Evolutionary conservation across 1,284 basidiomycete species (phyloP).

Genomic region (Coniferiporia sulphurascens): DNA sequence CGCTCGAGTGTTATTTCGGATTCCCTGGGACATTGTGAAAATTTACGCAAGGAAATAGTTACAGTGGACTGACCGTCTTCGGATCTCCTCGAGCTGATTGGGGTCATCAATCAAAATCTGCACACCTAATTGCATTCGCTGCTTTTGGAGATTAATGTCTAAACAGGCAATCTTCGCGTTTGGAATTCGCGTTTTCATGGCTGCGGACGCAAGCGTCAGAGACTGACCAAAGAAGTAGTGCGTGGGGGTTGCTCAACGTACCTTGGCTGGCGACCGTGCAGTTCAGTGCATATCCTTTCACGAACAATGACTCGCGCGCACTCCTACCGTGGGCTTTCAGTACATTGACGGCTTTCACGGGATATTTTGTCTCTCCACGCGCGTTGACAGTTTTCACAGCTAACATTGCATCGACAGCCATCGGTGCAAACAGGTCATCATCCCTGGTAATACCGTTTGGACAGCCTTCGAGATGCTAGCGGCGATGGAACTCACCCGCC

Average conservation of each 20-base stretch:
- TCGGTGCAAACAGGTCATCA: slow-evolving; percentile 96
- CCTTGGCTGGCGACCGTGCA: slow-evolving; percentile 99
- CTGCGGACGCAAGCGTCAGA: slow-evolving; percentile 37
- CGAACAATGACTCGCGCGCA: slow-evolving; percentile 91
- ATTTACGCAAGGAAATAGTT: too few species aligned
- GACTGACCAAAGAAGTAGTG: background rate
- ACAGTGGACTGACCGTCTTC: slow-evolving; percentile 61
- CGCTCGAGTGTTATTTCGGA: slow-evolving; percentile 95
- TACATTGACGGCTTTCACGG: slow-evolving; percentile 99
- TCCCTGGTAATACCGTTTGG: slow-evolving; percentile 52
- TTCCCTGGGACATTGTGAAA: slow-evolving; percentile 52
- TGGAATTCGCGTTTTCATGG: slow-evolving; percentile 94
- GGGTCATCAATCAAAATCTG: slow-evolving; percentile 98
- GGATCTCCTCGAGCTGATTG: slow-evolving; percentile 94
- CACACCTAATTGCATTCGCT: slow-evolving; percentile 96
- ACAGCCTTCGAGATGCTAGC: background rate
- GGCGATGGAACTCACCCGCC: slow-evolving; percentile 59
- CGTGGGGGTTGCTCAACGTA: slow-evolving; percentile 31
- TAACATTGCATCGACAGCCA: slow-evolving; percentile 99
- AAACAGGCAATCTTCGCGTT: slow-evolving; percentile 98
- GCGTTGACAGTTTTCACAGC: slow-evolving; percentile 94
- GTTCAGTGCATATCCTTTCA: slow-evolving; percentile 97
- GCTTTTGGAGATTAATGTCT: slow-evolving; percentile 97
- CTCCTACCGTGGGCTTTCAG: slow-evolving; percentile 98
- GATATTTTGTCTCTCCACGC: slow-evolving; percentile 97